Evolutionary conservation across 768 basidiomycete species (phyloP).

Genomic region (Hypsizygus marmoreus): DNA sequence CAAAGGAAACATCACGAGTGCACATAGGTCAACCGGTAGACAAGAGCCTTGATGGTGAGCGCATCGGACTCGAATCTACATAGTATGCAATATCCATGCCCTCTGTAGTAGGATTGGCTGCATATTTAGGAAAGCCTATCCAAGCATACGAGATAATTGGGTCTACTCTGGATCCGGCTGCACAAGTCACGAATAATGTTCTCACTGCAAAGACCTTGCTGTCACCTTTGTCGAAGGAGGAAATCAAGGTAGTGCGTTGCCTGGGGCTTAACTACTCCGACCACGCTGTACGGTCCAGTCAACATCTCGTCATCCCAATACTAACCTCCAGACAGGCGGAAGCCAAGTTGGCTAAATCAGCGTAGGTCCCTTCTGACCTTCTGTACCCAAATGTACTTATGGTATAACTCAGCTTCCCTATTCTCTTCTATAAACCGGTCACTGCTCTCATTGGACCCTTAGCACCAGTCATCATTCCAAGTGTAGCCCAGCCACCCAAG

Average conservation of each 20-base stretch:
- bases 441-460: constrained; percentile 71
- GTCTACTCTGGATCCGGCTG: constrained; percentile 64
- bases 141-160: constrained; percentile 74
- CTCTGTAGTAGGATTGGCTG: constrained; percentile 63
- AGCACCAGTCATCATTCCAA: constrained; percentile 66
- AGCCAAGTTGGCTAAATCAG: constrained; percentile 61
- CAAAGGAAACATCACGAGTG: constrained; percentile 69
- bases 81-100: too few species aligned
- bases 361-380: constrained; percentile 39
- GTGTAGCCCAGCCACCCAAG: constrained; percentile 65
- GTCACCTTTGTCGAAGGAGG: constrained; percentile 64
- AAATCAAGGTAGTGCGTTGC: constrained; percentile 73
- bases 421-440: constrained; percentile 80
- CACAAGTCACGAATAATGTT: constrained; percentile 61
- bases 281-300: constrained; percentile 57
- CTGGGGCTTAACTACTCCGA: constrained; percentile 84
- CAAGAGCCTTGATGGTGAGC: constrained; percentile 60
- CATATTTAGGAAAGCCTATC: constrained; percentile 53
- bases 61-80: neutral
- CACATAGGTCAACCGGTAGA: constrained; percentile 82
- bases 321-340: constrained; percentile 41
- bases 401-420: constrained; percentile 50
- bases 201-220: constrained; percentile 75
- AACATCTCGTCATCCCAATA: neutral
- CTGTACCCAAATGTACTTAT: neutral